Percentiles rank a stretch among this genome's conserved stretches.
Evolutionary conservation across 805 yeast genomes (phyloP).

Genomic region (Wickerhamomyces pijperi): DNA sequence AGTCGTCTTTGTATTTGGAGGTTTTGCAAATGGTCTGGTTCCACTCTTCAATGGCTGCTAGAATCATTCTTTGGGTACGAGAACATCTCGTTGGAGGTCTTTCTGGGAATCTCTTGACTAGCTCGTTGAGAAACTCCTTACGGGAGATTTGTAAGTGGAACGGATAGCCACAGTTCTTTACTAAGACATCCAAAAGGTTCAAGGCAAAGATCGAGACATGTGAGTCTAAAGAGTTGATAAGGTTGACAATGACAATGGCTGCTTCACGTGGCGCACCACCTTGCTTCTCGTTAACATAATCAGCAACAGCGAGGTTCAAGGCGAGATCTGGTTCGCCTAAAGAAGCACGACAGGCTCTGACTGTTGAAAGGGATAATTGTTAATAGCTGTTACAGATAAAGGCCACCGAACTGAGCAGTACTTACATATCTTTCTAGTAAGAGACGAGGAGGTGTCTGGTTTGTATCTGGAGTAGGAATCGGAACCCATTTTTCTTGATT

Average conservation of each 20-base stretch:
- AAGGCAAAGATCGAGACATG: conserved; percentile 80
- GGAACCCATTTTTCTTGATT: conserved; percentile 6
- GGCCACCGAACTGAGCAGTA: too few species aligned
- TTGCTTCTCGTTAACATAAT: conserved; percentile 83
- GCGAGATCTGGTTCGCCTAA: conserved; percentile 80
- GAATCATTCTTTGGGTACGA: conserved; percentile 70
- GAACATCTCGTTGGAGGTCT: conserved; percentile 82
- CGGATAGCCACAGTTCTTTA: conserved; percentile 97
- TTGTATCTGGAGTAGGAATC: conserved; percentile 13
- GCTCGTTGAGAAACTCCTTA: conserved; percentile 86
- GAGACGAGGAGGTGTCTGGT: conserved; percentile 18
- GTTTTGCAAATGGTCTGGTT: conserved; percentile 87
- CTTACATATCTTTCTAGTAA: conserved; percentile 29
- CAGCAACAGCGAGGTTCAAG: conserved; percentile 85
- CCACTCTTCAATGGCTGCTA: conserved; percentile 96
- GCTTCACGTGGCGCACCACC: conserved; percentile 83
- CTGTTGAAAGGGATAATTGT: conserved; percentile 18
- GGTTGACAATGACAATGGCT: conserved; percentile 70
- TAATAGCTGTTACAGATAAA: conserved; percentile 1
- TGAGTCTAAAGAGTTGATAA: conserved; percentile 73
- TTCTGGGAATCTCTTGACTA: conserved; percentile 90
- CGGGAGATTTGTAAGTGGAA: conserved; percentile 90
- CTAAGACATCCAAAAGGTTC: conserved; percentile 75
- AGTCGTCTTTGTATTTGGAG: conserved; percentile 81
- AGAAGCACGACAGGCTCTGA: conserved; percentile 81